phyloP scores from a whole-genome alignment of 805 yeast species.

The Ogataea pignaliae region DNA sequence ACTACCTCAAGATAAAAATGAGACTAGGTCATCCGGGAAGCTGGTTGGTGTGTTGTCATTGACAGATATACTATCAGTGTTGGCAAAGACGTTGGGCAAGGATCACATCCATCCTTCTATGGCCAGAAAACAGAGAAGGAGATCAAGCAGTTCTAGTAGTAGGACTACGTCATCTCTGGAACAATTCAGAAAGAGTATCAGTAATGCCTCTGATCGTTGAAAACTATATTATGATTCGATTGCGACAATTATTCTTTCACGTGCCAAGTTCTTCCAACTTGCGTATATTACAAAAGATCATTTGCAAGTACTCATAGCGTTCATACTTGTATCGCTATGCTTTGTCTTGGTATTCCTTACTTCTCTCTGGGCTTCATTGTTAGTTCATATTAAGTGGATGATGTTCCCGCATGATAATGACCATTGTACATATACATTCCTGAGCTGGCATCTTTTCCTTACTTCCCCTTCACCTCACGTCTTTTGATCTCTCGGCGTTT shows the following conservation, averaged over 20 bases:
- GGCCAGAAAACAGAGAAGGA: constrained; percentile 86
- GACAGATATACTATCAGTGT: constrained; percentile 80
- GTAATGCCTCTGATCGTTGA: constrained; percentile 30
- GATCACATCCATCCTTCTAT: constrained; percentile 70
- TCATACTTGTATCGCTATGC: neutral
- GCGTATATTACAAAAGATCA: neutral
- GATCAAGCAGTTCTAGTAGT: constrained; percentile 42
- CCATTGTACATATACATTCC: no score
- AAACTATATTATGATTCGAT: neutral
- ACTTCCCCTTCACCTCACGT: no score
- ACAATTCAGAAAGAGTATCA: constrained; percentile 39
- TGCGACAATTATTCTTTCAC: no score
- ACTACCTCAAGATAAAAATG: constrained; percentile 21
- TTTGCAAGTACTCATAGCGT: neutral
- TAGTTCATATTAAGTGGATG: no score
- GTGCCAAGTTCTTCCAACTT: no score
- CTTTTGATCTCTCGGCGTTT: no score
- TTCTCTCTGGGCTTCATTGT: no score
- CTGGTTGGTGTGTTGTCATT: constrained; percentile 87
- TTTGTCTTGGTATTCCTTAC: no score
- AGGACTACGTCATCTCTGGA: constrained; percentile 35
- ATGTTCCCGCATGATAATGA: no score
- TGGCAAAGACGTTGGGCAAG: constrained; percentile 73
- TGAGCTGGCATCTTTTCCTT: no score
- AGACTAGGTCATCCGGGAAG: constrained; percentile 63